phyloP scores from a whole-genome alignment of 768 basidiomycete species.

The Amyloporia xantha region DNA sequence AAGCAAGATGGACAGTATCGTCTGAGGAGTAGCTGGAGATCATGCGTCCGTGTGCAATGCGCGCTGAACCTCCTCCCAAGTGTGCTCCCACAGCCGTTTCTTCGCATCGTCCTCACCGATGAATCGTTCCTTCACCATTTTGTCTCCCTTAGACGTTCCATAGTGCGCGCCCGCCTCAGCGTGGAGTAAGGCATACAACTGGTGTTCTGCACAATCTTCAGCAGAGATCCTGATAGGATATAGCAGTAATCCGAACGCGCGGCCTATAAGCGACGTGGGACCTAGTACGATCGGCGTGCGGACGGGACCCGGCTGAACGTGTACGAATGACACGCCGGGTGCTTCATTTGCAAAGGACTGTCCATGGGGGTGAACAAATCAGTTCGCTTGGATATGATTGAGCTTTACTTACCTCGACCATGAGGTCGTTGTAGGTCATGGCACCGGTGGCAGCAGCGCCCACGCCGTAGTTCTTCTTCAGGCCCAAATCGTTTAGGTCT shows the following conservation, averaged over 20 bases:
- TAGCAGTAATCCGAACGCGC: background rate
- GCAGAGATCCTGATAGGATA: constrained; percentile 8
- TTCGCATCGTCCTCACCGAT: constrained; percentile 12
- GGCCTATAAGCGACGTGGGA: too few relatives aligned
- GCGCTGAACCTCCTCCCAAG: constrained; percentile 10
- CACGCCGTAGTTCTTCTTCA: constrained; percentile 40
- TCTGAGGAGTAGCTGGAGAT: too few relatives aligned
- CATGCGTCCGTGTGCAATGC: background rate
- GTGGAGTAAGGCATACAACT: constrained; percentile 12
- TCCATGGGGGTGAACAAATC: too few relatives aligned
- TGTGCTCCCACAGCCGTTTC: constrained; percentile 15
- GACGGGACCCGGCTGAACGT: constrained; percentile 36
- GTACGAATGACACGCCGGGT: constrained; percentile 37
- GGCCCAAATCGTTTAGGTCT: constrained; percentile 41
- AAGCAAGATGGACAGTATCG: too few relatives aligned
- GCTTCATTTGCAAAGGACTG: constrained; percentile 34
- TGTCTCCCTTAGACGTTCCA: constrained; percentile 9
- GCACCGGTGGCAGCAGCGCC: constrained; percentile 27
- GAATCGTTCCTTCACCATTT: constrained; percentile 10
- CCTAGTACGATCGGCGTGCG: constrained; percentile 28
- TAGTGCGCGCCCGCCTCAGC: constrained; percentile 6
- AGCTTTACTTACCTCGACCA: constrained; percentile 40
- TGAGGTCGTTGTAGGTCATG: constrained; percentile 45
- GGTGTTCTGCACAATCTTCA: constrained; percentile 13
- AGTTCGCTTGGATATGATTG: too few relatives aligned